A percentile compares a stretch with the other conserved stretches of the same genome.
phyloP scores from a whole-genome alignment of 208 protist genomes.

The Trypanosoma scelopori region DNA sequence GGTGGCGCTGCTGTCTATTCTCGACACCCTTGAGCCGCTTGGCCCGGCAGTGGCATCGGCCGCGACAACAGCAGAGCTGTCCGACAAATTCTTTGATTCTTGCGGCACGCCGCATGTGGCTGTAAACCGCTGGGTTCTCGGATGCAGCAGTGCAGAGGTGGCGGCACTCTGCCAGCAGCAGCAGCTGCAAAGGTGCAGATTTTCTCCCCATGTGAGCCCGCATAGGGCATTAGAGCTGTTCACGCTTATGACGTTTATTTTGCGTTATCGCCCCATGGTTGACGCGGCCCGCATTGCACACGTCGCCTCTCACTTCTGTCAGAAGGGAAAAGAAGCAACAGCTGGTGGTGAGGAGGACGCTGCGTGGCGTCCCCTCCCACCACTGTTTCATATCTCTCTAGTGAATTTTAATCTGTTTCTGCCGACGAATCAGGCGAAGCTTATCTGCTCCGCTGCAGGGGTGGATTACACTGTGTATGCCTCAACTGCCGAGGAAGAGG shows the following conservation, averaged over 20 bases:
- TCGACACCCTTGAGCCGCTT: conserved; percentile 11
- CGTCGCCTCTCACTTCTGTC: background rate
- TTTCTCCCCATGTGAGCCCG: too few species aligned
- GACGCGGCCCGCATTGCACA: conserved; percentile 1
- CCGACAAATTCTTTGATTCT: conserved; percentile 5
- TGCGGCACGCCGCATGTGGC: background rate
- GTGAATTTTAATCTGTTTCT: conserved; percentile 7
- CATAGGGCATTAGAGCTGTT: background rate
- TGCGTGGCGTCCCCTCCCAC: conserved; percentile 6
- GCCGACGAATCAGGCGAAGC: conserved; percentile 20
- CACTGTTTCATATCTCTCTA: conserved; percentile 13
- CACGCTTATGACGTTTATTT: conserved; percentile 12
- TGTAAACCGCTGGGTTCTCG: conserved; percentile 8
- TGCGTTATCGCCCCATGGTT: conserved; percentile 1
- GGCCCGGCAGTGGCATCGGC: background rate
- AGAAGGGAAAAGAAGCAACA: background rate
- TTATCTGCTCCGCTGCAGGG: conserved; percentile 18
- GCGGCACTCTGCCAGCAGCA: background rate
- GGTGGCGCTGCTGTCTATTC: background rate
- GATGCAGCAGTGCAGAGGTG: conserved; percentile 6
- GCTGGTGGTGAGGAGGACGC: background rate
- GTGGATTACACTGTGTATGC: conserved; percentile 14
- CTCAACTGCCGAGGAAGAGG: conserved; percentile 7
- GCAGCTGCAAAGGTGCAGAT: background rate
- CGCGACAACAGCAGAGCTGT: background rate